A percentile compares a stretch with the other conserved stretches of the same genome.
These are phyloP conservation scores for Microdochium trichocladiopsis DNA, from an alignment of 2,329 filamentous ascomycete genomes.

Conservation along the genomic window DNA sequence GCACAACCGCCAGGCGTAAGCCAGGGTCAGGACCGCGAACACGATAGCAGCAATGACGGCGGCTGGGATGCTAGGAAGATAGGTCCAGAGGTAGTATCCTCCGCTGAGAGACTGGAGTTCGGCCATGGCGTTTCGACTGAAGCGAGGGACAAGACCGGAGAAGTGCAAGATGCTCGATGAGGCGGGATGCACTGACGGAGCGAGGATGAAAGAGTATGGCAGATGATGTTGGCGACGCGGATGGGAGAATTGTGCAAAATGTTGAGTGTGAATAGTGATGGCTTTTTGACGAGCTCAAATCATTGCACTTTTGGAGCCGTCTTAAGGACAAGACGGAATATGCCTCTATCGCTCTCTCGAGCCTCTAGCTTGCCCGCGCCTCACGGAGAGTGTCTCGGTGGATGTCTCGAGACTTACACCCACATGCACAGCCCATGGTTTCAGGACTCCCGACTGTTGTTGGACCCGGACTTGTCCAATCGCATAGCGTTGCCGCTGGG, in stretches of 20 bases:
- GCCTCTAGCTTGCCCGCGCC: background rate
- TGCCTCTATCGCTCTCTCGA: background rate
- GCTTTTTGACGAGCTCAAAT: background rate
- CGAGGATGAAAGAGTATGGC: background rate
- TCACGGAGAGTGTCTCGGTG: background rate
- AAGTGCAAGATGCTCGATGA: conserved; percentile 3
- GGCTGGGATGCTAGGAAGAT: conserved; percentile 31
- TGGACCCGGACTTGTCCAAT: background rate
- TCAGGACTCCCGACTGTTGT: background rate
- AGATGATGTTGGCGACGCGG: background rate
- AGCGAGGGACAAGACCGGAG: background rate
- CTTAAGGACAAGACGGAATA: background rate
- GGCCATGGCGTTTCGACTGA: conserved; percentile 13
- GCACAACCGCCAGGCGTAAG: conserved; percentile 33
- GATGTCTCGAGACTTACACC: background rate
- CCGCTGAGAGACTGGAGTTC: conserved; percentile 19
- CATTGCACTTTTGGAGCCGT: background rate
- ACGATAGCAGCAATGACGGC: conserved; percentile 35
- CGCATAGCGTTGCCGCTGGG: too few species aligned
- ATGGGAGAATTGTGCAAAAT: background rate
- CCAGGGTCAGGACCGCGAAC: conserved; percentile 28
- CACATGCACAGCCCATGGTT: background rate
- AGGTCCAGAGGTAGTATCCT: conserved; percentile 26
- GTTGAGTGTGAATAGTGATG: background rate
- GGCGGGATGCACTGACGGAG: conserved; percentile 4